A percentile compares a stretch with the other conserved stretches of the same genome.
Conservation (phyloP, 2,329 filamentous ascomycete genomes). For the Tympanopsis confertula region DNA sequence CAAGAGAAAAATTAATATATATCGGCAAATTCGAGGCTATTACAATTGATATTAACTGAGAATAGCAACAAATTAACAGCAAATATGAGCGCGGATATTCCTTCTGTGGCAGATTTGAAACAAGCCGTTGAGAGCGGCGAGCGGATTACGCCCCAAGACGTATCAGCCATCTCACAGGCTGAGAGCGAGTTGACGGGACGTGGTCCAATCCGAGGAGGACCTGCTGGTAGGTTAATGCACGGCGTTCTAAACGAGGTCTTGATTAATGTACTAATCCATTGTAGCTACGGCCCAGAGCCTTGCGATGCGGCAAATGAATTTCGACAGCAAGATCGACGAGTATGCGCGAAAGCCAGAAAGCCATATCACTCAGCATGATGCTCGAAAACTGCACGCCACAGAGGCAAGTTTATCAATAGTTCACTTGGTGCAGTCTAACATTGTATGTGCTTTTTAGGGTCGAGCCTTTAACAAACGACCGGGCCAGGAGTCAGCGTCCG, state of each 20-base stretch:
- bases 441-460: constrained; percentile 9
- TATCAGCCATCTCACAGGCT: constrained; percentile 16
- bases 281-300: constrained; percentile 18
- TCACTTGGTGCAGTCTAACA: neutral
- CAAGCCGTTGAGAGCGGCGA: constrained; percentile 16
- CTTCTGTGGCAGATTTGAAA: constrained; percentile 16
- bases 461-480: constrained; percentile 18
- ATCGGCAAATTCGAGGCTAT: no score
- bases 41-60: no score
- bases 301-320: constrained; percentile 18
- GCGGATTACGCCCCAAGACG: constrained; percentile 17
- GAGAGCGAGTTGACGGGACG: constrained; percentile 17
- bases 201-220: constrained; percentile 16
- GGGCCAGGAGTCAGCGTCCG: constrained; percentile 14
- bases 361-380: constrained; percentile 18
- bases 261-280: neutral
- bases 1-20: no score
- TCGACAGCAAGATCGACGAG: constrained; percentile 17
- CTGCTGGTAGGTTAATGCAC: constrained; percentile 12
- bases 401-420: constrained; percentile 10
- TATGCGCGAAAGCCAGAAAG: constrained; percentile 16
- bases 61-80: no score
- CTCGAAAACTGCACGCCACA: constrained; percentile 15
- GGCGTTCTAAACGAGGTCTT: neutral
- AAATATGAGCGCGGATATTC: no score